These are phyloP conservation scores for Penicillium sp. DNA, from an alignment of 2,329 filamentous ascomycete species.

Conservation along the genomic window DNA sequence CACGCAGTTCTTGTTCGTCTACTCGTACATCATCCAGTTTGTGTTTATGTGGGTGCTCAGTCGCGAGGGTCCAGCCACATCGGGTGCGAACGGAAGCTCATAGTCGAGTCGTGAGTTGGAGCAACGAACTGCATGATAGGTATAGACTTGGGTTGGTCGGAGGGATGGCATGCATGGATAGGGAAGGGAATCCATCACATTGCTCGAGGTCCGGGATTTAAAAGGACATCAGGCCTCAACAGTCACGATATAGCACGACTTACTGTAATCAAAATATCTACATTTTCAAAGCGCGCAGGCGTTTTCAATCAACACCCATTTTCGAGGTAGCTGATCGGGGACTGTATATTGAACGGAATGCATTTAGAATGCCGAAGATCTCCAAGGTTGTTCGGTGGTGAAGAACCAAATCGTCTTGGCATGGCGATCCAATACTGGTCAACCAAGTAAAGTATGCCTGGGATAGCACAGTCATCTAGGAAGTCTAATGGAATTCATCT, in stretches of 20 bases:
- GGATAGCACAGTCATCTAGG: neutral
- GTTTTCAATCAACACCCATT: neutral
- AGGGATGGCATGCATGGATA: conserved; percentile 5
- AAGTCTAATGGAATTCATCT: neutral
- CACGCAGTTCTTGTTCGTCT: conserved; percentile 88
- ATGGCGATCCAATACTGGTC: neutral
- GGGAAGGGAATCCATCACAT: conserved; percentile 1
- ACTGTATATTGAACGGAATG: neutral
- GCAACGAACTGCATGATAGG: conserved; percentile 4
- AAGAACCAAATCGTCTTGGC: neutral
- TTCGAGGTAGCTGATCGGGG: neutral
- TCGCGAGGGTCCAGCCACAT: conserved; percentile 45
- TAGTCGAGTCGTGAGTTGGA: conserved; percentile 3
- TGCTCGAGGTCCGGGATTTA: conserved; percentile 4
- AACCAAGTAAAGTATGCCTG: neutral
- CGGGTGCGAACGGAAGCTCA: conserved; percentile 17
- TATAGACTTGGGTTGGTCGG: conserved; percentile 12
- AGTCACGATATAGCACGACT: conserved; percentile 27
- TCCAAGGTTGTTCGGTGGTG: neutral
- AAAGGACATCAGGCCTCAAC: conserved; percentile 1
- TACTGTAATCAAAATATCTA: conserved; percentile 25
- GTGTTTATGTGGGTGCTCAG: conserved; percentile 86
- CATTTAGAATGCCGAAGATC: neutral
- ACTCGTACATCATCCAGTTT: conserved; percentile 91
- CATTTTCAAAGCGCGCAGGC: conserved; percentile 1